Base-by-base conservation (phyloP, 225 moss, liverwort and hornwort genomes). In the Climacium dendroides region DNA sequence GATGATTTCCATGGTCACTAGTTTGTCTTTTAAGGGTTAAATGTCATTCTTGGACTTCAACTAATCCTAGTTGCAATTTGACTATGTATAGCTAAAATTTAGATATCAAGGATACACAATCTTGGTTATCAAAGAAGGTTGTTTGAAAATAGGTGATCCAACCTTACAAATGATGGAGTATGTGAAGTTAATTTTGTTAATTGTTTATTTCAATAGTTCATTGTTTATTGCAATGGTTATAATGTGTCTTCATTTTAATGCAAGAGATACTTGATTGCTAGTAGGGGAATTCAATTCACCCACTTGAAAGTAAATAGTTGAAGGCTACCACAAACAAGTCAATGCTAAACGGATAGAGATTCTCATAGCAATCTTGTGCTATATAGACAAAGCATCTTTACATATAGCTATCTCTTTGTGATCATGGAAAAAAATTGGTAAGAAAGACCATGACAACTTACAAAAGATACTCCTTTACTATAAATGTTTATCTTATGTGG, bases 311-410 rank as follows among this genome's bases (percentile, higher is more conserved):
- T 19, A 47, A 74, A 48, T 19, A 29, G 5, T 47, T 73, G 47
- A 73, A 9, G 18, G 5, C 1, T 70, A 7, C 15, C 1, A 70
- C 3, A 70, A 15, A 41, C 39, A 41, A 41, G 7, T 25, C 5
- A 41, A 70, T 41, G 23, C 41, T 70, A 26, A 25, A 26, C 8
- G 0, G 5, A 41, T 25, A 41, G 15, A 70, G 15, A 14, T 5
- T 25, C 8, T 70, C 3, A 14, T 39, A 39, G 14, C 14, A 70
- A 70, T 26, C 2, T 5, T 43, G 8, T 26, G 15, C 9, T 43
- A 43, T 1, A 26, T 0, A 39, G 7, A 15, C 4, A 70, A 26
- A 24, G 13, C 1, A 2, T 71, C 4, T 25, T 0, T 0, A 15
- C 43, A 5, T 5, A 43, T 71, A 43, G 15, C 5, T 26, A 13